These are phyloP conservation scores for Magnusiomyces ingens DNA, from an alignment of 1,139 yeast genomes.

Conservation along the genomic window DNA sequence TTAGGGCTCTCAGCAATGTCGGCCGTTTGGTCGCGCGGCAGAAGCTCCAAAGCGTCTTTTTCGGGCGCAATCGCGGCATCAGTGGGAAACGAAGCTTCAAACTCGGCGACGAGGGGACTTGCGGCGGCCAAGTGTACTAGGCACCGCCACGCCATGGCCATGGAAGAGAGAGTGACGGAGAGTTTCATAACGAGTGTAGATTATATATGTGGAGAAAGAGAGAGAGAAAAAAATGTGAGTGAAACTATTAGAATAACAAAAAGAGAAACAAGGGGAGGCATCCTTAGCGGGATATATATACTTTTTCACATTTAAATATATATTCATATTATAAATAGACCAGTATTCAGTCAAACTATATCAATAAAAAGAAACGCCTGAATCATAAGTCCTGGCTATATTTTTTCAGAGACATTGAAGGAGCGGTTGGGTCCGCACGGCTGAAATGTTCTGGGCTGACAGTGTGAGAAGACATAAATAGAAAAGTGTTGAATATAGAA, in stretches of 20 bases:
- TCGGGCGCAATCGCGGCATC: not conserved
- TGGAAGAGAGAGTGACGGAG: not conserved
- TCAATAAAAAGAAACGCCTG: too few species aligned
- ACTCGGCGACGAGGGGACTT: not conserved
- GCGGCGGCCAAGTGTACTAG: not conserved
- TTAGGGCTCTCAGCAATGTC: not conserved
- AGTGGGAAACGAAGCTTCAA: not conserved
- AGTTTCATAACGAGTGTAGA: conserved; percentile 1
- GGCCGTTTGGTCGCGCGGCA: not conserved
- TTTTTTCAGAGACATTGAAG: too few species aligned
- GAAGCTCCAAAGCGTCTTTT: not conserved
- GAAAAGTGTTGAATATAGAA: not conserved
- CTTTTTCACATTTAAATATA: too few species aligned
- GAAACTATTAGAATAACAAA: not conserved
- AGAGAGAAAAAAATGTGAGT: not conserved
- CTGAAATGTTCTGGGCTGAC: too few species aligned
- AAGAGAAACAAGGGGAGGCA: not conserved
- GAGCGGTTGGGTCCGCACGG: too few species aligned
- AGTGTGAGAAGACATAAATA: not conserved
- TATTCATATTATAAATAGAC: too few species aligned
- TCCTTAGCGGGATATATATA: too few species aligned
- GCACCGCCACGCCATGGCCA: not conserved
- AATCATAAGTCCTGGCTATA: too few species aligned
- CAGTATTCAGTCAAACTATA: too few species aligned
- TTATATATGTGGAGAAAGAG: not conserved